phyloP scores from a whole-genome alignment of 2,329 filamentous ascomycete genomes.

The Mycosphaerelloides madeirae region DNA sequence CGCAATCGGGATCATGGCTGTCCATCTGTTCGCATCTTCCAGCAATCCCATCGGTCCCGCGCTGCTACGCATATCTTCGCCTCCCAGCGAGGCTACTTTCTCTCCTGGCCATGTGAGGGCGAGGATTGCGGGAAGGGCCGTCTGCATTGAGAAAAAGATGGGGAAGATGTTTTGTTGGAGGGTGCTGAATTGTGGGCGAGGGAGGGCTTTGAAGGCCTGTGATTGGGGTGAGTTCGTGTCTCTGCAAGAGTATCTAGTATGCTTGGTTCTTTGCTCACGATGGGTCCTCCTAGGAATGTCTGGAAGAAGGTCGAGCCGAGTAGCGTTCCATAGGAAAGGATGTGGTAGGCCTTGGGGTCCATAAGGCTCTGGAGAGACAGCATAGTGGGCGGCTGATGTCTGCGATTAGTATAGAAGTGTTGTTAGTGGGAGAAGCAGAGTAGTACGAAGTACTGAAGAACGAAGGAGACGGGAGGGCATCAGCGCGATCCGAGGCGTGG shows the following conservation, averaged over 20 bases:
- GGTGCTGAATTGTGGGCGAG: slow-evolving; percentile 72
- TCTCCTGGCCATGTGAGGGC: slow-evolving; percentile 76
- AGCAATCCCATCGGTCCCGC: slow-evolving; percentile 42
- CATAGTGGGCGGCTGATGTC: slow-evolving; percentile 28
- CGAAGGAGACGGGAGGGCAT: not conserved
- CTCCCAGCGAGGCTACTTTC: slow-evolving; percentile 24
- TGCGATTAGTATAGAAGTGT: not conserved
- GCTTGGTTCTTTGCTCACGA: slow-evolving; percentile 31
- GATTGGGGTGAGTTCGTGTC: too few relatives aligned
- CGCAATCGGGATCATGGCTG: slow-evolving; percentile 63
- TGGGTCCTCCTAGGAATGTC: slow-evolving; percentile 68
- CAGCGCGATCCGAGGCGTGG: not conserved
- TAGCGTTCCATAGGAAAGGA: slow-evolving; percentile 71
- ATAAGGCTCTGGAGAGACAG: slow-evolving; percentile 49
- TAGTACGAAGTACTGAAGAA: not conserved
- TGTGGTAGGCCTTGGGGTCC: slow-evolving; percentile 70
- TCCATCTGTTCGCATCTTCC: slow-evolving; percentile 56
- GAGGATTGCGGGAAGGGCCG: slow-evolving; percentile 65
- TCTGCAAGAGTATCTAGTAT: too few relatives aligned
- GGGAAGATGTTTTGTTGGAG: slow-evolving; percentile 81
- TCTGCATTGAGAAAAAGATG: slow-evolving; percentile 82
- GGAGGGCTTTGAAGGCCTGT: slow-evolving; percentile 65
- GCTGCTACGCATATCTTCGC: slow-evolving; percentile 19
- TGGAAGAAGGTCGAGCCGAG: slow-evolving; percentile 86
- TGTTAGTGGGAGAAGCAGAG: not conserved